phyloP scores from a whole-genome alignment of 2,329 filamentous ascomycete genomes.

The Ascochyta fabae region DNA sequence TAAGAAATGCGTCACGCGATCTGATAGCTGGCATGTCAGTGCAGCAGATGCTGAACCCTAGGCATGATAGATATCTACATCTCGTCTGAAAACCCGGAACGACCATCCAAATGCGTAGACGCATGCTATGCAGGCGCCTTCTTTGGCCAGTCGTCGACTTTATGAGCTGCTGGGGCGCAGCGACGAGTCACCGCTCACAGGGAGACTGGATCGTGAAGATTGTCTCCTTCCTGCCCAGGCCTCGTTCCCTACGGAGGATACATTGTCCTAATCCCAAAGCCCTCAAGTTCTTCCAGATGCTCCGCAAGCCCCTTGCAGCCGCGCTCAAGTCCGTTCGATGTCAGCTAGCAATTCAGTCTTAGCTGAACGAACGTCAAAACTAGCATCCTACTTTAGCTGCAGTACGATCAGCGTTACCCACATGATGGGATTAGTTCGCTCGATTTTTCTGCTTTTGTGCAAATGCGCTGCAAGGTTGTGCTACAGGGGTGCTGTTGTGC shows the following conservation, averaged over 20 bases:
- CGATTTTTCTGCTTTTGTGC: constrained; percentile 24
- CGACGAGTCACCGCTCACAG: not conserved
- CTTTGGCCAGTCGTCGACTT: not conserved
- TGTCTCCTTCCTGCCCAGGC: not conserved
- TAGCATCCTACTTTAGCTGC: constrained; percentile 20
- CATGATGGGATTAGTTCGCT: constrained; percentile 26
- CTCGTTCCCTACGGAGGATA: not conserved
- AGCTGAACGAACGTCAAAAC: constrained; percentile 27
- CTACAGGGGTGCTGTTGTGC: constrained; percentile 19
- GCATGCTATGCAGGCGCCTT: not conserved
- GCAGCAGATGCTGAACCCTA: not conserved
- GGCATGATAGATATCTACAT: not conserved
- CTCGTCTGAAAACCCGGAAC: not conserved
- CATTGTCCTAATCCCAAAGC: not conserved
- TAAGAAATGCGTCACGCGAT: not conserved
- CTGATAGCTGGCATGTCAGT: not conserved
- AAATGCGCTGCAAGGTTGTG: constrained; percentile 24
- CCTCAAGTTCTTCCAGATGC: not conserved
- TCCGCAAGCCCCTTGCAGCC: constrained; percentile 22
- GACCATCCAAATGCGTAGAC: not conserved
- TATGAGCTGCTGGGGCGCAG: not conserved
- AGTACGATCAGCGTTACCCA: constrained; percentile 10
- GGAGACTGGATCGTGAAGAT: not conserved
- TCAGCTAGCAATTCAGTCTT: constrained; percentile 12
- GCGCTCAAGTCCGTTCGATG: constrained; percentile 15